A percentile compares a stretch with the other conserved stretches of the same genome.
phyloP scores from a whole-genome alignment of 169 alveolate species.

The Plasmodium malariae region DNA sequence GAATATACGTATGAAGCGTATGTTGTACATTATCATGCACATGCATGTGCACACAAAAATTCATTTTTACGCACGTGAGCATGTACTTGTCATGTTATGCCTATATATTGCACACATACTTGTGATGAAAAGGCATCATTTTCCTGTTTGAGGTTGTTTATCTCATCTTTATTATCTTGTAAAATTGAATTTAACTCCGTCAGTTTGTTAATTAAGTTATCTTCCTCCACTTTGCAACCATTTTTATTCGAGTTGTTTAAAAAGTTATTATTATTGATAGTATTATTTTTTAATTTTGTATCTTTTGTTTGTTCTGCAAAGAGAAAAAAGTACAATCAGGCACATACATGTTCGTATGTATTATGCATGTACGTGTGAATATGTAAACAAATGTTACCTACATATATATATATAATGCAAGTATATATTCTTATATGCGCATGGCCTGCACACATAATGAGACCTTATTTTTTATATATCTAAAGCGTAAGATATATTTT shows the following conservation, averaged over 20 bases:
- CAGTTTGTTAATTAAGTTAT: constrained; percentile 56
- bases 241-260: neutral
- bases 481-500: neutral
- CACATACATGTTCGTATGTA: too few relatives aligned
- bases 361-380: too few relatives aligned
- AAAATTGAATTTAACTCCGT: constrained; percentile 45
- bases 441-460: neutral
- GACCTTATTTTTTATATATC: neutral
- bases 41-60: too few relatives aligned
- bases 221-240: constrained; percentile 13
- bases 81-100: too few relatives aligned
- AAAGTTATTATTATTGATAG: neutral
- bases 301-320: constrained; percentile 10
- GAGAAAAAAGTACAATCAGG: neutral
- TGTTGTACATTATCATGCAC: too few relatives aligned
- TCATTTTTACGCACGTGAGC: too few relatives aligned
- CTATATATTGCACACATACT: too few relatives aligned
- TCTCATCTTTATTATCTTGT: constrained; percentile 47
- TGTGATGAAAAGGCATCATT: constrained; percentile 55
- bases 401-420: too few relatives aligned
- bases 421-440: too few relatives aligned
- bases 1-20: neutral
- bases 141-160: constrained; percentile 40
- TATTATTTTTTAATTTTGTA: neutral
- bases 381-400: too few relatives aligned